phyloP scores from a whole-genome alignment of 2,329 filamentous ascomycete genomes.

The Neonectria coccinea region DNA sequence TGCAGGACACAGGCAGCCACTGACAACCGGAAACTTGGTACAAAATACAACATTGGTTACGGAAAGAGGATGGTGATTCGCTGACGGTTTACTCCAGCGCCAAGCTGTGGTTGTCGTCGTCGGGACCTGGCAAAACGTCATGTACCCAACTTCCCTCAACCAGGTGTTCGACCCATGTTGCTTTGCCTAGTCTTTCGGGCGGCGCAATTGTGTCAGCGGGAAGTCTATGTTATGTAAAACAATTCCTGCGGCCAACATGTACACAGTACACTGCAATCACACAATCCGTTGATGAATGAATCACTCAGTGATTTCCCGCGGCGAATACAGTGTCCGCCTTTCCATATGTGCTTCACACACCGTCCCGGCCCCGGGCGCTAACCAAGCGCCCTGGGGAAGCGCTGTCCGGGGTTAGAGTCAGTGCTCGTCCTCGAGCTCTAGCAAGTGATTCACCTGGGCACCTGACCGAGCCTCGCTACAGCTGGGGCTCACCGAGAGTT shows the following conservation, averaged over 20 bases:
- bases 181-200: conserved; percentile 8
- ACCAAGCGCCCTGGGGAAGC: conserved; percentile 19
- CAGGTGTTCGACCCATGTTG: conserved; percentile 2
- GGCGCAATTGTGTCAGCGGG: conserved; percentile 39
- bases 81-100: conserved; percentile 27
- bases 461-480: conserved; percentile 37
- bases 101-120: conserved; percentile 25
- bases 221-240: conserved; percentile 39
- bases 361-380: conserved; percentile 24
- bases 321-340: conserved; percentile 16
- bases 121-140: conserved; percentile 32
- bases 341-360: conserved; percentile 9
- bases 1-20: conserved; percentile 5
- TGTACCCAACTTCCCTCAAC: conserved; percentile 29
- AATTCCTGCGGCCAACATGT: conserved; percentile 39
- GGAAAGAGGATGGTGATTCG: conserved; percentile 28
- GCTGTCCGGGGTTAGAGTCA: conserved; percentile 4
- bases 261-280: conserved; percentile 11
- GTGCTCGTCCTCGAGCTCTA: conserved; percentile 14
- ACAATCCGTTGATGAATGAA: conserved; percentile 26
- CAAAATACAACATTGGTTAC: conserved; percentile 11
- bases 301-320: conserved; percentile 12
- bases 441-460: conserved; percentile 26
- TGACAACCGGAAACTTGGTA: conserved; percentile 7
- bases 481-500: conserved; percentile 43